Conservation (phyloP, 2,329 filamentous ascomycete genomes). For the Cercospora canescens region DNA sequence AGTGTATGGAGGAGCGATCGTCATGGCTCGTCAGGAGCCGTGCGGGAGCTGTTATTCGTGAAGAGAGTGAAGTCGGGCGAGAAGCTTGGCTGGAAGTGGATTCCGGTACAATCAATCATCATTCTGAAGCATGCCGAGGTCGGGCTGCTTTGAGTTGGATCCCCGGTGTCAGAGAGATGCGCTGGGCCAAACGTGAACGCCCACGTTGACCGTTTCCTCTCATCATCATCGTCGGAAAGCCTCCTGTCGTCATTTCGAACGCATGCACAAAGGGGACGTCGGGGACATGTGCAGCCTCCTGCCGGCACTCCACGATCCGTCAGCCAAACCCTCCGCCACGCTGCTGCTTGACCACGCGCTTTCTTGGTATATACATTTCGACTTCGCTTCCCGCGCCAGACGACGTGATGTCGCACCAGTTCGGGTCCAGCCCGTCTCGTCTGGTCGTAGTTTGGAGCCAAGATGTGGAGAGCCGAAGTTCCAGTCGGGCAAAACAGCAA, state of each 20-base stretch:
- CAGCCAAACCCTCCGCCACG: neutral
- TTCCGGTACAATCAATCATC: neutral
- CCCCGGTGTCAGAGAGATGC: neutral
- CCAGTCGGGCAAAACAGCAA: neutral
- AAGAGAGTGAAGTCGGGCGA: slow-evolving; percentile 5
- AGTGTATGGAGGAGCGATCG: neutral
- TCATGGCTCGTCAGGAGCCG: neutral
- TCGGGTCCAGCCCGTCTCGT: no score
- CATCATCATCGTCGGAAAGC: neutral
- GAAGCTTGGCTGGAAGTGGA: neutral
- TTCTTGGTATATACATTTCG: neutral
- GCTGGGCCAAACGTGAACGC: neutral
- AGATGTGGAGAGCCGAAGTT: neutral
- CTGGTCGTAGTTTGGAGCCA: no score
- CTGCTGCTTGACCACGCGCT: neutral
- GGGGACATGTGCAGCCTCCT: neutral
- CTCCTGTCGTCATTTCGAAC: neutral
- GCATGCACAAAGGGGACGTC: neutral
- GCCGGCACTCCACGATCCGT: neutral
- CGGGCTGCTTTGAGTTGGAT: neutral
- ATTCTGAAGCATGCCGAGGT: neutral
- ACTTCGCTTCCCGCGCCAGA: neutral
- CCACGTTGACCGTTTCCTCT: neutral
- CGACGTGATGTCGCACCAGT: neutral
- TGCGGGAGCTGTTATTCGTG: neutral